Conservation (phyloP, 2,329 filamentous ascomycete genomes). For the Trichoderma gracile region DNA sequence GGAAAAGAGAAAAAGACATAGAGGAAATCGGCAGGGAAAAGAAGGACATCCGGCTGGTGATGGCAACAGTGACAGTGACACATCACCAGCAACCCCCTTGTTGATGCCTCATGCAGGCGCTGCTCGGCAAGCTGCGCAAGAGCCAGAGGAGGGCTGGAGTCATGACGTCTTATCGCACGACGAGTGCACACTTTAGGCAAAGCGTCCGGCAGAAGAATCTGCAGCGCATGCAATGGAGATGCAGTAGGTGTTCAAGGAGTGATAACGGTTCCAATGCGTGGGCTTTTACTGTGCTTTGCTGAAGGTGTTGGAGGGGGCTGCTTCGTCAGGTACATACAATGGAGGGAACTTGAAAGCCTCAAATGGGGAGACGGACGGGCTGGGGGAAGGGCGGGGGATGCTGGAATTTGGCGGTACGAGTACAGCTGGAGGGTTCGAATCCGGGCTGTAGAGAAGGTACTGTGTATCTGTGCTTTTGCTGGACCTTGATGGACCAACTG, state of each 20-base stretch:
- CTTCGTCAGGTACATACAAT: no score
- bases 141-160: neutral
- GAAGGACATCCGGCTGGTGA: neutral
- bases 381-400: neutral
- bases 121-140: neutral
- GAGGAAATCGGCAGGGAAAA: neutral
- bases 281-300: no score
- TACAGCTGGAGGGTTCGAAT: neutral
- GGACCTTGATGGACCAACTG: no score
- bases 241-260: neutral
- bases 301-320: neutral
- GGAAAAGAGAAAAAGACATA: neutral
- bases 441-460: no score
- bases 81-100: no score
- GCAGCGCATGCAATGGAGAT: no score
- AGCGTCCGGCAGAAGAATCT: neutral
- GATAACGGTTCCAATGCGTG: neutral
- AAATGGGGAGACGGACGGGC: no score
- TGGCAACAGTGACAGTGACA: no score
- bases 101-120: neutral
- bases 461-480: no score
- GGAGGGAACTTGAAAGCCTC: no score
- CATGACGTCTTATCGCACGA: conserved; percentile 23
- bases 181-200: neutral
- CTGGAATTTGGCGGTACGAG: neutral